Conservation (phyloP, 768 basidiomycete species). For the Mycena indigotica region DNA sequence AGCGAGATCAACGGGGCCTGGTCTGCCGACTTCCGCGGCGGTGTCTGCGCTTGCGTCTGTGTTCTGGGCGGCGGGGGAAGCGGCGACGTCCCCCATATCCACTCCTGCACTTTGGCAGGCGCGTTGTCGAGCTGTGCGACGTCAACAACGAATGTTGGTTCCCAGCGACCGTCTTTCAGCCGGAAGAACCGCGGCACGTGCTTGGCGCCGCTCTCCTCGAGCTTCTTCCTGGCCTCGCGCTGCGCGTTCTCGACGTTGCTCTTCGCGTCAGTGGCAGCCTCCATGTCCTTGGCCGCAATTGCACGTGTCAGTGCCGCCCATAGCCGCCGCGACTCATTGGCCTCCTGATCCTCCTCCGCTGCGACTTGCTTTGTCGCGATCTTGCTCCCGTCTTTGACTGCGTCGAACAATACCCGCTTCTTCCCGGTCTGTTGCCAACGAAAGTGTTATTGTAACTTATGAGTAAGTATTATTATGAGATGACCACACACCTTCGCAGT, state of each 20-base stretch:
- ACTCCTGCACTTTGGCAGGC: conserved; percentile 64
- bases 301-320: conserved; percentile 87
- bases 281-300: conserved; percentile 89
- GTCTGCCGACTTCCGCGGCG: too few species aligned
- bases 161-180: conserved; percentile 74
- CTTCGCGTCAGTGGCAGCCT: conserved; percentile 90
- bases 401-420: conserved; percentile 85
- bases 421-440: conserved; percentile 52
- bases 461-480: neutral
- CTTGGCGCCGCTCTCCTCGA: conserved; percentile 72
- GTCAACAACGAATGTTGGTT: conserved; percentile 80
- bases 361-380: conserved; percentile 82
- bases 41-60: too few species aligned
- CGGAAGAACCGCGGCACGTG: conserved; percentile 85
- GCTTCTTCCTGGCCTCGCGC: conserved; percentile 71
- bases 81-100: conserved; percentile 64
- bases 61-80: conserved; percentile 26
- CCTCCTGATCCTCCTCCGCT: conserved; percentile 85
- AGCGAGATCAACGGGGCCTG: too few species aligned
- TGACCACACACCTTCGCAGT: conserved; percentile 54
- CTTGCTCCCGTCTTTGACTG: conserved; percentile 68
- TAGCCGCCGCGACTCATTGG: conserved; percentile 87
- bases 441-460: too few species aligned
- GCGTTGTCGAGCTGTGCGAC: conserved; percentile 72
- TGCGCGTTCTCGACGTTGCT: conserved; percentile 89